Evolutionary conservation across 2,329 filamentous ascomycete genomes (phyloP), one percentile per base, ranked within the genome.

Genomic region (Madurella fahalii): DNA sequence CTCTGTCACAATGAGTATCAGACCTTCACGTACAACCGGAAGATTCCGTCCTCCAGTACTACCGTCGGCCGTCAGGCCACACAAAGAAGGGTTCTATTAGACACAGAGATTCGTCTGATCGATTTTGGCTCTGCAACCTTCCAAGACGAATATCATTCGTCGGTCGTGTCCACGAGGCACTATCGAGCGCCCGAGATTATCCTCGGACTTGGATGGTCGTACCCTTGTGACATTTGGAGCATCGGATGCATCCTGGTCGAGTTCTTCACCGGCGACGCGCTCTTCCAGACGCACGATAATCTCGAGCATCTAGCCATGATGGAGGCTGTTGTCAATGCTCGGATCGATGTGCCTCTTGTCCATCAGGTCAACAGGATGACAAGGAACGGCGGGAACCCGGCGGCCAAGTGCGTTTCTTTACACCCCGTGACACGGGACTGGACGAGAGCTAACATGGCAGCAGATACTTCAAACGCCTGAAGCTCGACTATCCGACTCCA

Each of bases 301-400:
- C 74, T 87, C 20, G 85, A 88, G 67, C 85, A 88, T 65, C 71
- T 88, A 49, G 85, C 85, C n/a, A 88, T 88, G 85, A 88, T 88
- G 84, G 84, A 87, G 64, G 82, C 80, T 34, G 84, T 87, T 8
- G 82, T 83, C 51, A 82, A 81, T 48, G 70, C 71, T 18, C 75
- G 78, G 47, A 81, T 87, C 49, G 84, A 87, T 58, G 70, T 71
- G 0, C 74, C 80, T 57, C 76, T 88, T 5, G 79, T 87, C 15
- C 74, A 79, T 54, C 69, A 76, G 56, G 79, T 83, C 37, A 79
- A 79, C 57, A 78, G 80, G 63, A 81, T 81, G 71, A 77, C 77
- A 1, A 73, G 83, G 53, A 83, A 74, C 61, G 76, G 77, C 40
- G 78, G 78, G 47, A 86, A 84, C 63, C 76, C 80, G 4, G 83